Evolutionary conservation across 495 filamentous ascomycete species (phyloP).

Genomic region (Penicillium coprophilum): DNA sequence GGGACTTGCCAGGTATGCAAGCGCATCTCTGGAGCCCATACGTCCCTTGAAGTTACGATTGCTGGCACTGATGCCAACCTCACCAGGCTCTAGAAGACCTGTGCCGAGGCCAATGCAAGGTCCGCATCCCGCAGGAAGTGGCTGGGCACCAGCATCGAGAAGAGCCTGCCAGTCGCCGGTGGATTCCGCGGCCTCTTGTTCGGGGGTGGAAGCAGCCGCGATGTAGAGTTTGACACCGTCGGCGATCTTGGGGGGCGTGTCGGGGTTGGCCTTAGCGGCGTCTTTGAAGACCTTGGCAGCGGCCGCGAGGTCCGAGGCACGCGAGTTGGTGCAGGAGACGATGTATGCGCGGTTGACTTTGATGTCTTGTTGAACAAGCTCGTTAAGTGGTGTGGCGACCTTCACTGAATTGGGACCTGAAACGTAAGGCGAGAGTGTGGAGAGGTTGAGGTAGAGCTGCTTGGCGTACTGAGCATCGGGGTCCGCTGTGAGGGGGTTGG

Average conservation of each 20-base stretch:
- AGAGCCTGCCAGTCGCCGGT: constrained; percentile 86
- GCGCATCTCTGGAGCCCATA: constrained; percentile 80
- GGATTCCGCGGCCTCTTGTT: constrained; percentile 77
- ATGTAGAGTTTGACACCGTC: constrained; percentile 85
- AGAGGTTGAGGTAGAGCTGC: constrained; percentile 71
- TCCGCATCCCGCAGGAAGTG: constrained; percentile 78
- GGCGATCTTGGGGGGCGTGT: constrained; percentile 69
- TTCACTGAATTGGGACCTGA: constrained; percentile 94
- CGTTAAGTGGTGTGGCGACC: constrained; percentile 67
- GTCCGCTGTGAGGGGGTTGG: constrained; percentile 67
- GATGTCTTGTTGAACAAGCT: constrained; percentile 66
- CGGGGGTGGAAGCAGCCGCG: constrained; percentile 77
- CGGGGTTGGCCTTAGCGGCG: constrained; percentile 57
- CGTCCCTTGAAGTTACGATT: constrained; percentile 95
- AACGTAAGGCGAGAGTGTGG: constrained; percentile 81
- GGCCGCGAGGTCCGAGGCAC: constrained; percentile 77
- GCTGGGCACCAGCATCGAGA: constrained; percentile 73
- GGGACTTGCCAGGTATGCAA: constrained; percentile 86
- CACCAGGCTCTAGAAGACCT: constrained; percentile 78
- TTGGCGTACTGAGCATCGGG: constrained; percentile 81
- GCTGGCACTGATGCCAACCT: constrained; percentile 84
- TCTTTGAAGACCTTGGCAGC: constrained; percentile 88
- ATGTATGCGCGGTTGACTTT: constrained; percentile 84
- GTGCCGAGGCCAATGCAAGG: constrained; percentile 87
- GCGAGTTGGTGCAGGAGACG: constrained; percentile 87